phyloP scores from a whole-genome alignment of 208 protist species.

The Tritrichomonas musculus region DNA sequence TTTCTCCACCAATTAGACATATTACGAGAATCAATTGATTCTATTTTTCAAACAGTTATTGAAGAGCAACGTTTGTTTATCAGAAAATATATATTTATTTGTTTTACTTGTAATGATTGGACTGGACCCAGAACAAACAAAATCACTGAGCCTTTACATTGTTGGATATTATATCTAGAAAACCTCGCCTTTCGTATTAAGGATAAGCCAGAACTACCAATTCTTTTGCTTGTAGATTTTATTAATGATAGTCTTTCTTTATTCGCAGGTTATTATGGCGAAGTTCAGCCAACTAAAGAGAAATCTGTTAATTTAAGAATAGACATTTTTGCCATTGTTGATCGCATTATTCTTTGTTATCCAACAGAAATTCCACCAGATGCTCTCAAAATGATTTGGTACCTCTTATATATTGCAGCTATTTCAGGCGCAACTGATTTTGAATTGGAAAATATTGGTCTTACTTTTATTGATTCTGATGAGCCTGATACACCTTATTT shows the following conservation, averaged over 20 bases:
- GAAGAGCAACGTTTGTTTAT: not conserved
- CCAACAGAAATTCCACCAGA: not conserved
- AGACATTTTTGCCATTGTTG: not conserved
- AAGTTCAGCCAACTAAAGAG: conserved; percentile 1
- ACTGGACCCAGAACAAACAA: not conserved
- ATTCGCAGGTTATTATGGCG: not conserved
- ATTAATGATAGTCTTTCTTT: not conserved
- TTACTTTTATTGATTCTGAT: not conserved
- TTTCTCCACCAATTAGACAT: not conserved
- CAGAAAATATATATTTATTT: not conserved
- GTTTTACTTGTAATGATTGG: not conserved
- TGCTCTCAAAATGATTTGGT: not conserved
- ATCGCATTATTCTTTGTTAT: not conserved
- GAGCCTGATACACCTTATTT: not conserved
- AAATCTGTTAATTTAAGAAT: not conserved
- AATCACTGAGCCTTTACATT: not conserved
- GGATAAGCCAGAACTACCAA: conserved; percentile 13
- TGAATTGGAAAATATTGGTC: not conserved
- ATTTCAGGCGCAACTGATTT: not conserved
- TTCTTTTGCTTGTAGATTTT: not conserved
- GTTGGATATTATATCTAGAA: not conserved
- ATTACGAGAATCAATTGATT: not conserved
- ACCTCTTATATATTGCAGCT: not conserved
- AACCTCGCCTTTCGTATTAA: not conserved
- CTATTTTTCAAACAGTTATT: not conserved